Base-by-base conservation (phyloP, 2,329 filamentous ascomycete species). In the Fusarium citri region DNA sequence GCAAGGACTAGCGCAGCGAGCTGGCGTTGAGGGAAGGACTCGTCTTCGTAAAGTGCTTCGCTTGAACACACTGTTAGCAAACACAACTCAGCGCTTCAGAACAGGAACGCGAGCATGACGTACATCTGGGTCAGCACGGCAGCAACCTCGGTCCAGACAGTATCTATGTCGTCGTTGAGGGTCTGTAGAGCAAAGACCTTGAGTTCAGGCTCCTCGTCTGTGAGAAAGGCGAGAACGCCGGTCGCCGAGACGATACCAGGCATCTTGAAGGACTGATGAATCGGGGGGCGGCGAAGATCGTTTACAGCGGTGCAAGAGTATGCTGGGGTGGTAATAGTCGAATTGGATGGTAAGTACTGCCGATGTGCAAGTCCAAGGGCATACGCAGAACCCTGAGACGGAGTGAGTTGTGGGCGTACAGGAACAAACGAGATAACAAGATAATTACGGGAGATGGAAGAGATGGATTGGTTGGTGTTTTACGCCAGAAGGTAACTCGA, bases 11-110 rank as follows among this genome's bases (percentile, higher is more conserved):
- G 87, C 56, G 96, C 96, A 58, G 96, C 96, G 59, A 99, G 91
- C 80, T 96, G 93, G 77, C 95, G 93, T 81, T 99, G 92, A 50
- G 94, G 92, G 78, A 99, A 99, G 65, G 89, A 88, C 76, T 97
- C 94, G 83, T 99, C 95, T 87, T 99, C 96, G 82, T 97, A 99
- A 53, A 99, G 89, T 58, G 94, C 93, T 88, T 99, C 96, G 83
- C 95, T 98, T 78, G 66, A 61, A 47, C 51, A 37, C 14, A 51
- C 28, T 49, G 57, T 72, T 48, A 71, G 63, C 68, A 64, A 60
- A 23, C 30, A 55, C 45, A 55, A 45, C 31, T 64, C 45, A 22
- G 23, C 30, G 22, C 6, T 42, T 20, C 25, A 53, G n/a, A 14
- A 49, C 40, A 53, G 42, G 25, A 26, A 61, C 43, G 40, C 34